Conservation (phyloP, 2,329 filamentous ascomycete genomes). For the Penicillium sp. region DNA sequence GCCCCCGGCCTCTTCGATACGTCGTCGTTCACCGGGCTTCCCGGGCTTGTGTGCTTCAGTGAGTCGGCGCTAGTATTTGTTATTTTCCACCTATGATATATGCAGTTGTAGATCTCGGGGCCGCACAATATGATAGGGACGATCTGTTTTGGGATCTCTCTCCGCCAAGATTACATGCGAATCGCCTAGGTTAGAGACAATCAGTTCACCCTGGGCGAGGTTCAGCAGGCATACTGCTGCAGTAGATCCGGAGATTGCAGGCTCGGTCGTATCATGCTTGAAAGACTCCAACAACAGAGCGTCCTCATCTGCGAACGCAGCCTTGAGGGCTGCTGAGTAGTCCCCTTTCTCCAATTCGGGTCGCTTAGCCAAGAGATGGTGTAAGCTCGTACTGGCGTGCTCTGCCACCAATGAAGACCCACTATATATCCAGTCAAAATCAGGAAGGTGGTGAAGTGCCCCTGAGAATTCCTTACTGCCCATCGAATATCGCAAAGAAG, state of each 20-base stretch:
- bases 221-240: slow-evolving; percentile 36
- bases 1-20: slow-evolving; percentile 36
- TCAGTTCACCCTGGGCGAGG: slow-evolving; percentile 30
- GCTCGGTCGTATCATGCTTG: slow-evolving; percentile 24
- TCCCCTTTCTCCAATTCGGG: slow-evolving; percentile 32
- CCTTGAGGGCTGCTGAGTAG: slow-evolving; percentile 32
- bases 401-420: slow-evolving; percentile 34
- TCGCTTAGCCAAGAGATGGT: slow-evolving; percentile 26
- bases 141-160: slow-evolving; percentile 27
- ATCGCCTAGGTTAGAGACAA: slow-evolving; percentile 37
- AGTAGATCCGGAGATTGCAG: slow-evolving; percentile 34
- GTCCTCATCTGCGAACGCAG: slow-evolving; percentile 32
- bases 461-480: slow-evolving; percentile 30
- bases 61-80: slow-evolving; percentile 30
- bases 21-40: slow-evolving; percentile 26
- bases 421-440: slow-evolving; percentile 19
- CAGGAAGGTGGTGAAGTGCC: slow-evolving; percentile 2
- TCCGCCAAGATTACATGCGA: slow-evolving; percentile 37
- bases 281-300: slow-evolving; percentile 27
- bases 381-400: slow-evolving; percentile 31
- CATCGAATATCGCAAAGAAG: slow-evolving; percentile 37
- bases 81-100: not conserved
- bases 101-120: not conserved
- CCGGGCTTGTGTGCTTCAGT: slow-evolving; percentile 35
- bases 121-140: slow-evolving; percentile 26